Evolutionary conservation across 768 basidiomycete genomes (phyloP).

Genomic region (Boletellus sp.): DNA sequence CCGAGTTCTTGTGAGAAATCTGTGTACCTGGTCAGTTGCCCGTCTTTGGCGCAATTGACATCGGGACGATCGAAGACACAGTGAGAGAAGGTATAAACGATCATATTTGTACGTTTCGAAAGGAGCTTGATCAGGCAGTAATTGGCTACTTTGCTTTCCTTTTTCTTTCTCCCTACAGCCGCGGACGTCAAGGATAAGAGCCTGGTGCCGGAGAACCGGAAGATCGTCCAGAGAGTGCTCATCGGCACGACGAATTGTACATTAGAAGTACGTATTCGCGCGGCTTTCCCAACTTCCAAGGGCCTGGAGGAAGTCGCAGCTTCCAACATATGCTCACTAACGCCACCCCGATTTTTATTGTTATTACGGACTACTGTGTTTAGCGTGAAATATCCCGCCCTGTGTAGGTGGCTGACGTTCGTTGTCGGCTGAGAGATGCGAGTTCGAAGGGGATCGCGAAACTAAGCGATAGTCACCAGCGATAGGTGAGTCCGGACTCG

Average conservation of each 20-base stretch:
- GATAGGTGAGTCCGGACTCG: too few relatives aligned
- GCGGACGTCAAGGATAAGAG: conserved; percentile 66
- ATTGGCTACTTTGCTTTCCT: too few relatives aligned
- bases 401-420: too few relatives aligned
- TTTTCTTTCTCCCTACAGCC: conserved; percentile 37
- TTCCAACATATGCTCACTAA: neutral
- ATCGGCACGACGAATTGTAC: conserved; percentile 53
- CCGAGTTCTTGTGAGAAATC: conserved; percentile 20
- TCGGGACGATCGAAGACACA: conserved; percentile 59
- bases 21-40: conserved; percentile 18
- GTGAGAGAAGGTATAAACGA: conserved; percentile 62
- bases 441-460: too few relatives aligned
- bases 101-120: conserved; percentile 41
- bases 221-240: conserved; percentile 78
- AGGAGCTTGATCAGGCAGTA: too few relatives aligned
- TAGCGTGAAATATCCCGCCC: conserved; percentile 58
- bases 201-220: conserved; percentile 62
- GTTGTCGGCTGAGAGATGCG: too few relatives aligned
- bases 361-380: conserved; percentile 66
- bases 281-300: too few relatives aligned
- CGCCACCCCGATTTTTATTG: neutral
- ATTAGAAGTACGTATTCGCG: conserved; percentile 50
- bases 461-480: too few relatives aligned
- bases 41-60: conserved; percentile 55
- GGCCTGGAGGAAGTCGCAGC: neutral